Conservation (phyloP, 2,329 filamentous ascomycete species). For the Parastagonospora nodorum region DNA sequence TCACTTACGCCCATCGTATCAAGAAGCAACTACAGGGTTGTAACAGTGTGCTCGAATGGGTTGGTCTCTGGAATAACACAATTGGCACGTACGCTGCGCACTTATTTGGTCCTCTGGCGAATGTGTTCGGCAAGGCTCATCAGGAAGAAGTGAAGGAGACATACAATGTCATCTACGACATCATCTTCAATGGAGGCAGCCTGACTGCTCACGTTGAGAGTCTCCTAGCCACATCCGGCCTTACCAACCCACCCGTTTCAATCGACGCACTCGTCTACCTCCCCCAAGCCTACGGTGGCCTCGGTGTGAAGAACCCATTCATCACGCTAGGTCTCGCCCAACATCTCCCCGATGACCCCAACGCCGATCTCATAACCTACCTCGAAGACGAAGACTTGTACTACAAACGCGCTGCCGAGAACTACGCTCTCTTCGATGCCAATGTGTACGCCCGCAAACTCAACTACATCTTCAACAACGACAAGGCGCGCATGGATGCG, state of each 20-base stretch:
- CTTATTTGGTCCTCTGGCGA: slow-evolving; percentile 34
- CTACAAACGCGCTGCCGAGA: slow-evolving; percentile 18
- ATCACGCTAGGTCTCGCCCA: slow-evolving; percentile 24
- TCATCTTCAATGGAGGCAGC: slow-evolving; percentile 23
- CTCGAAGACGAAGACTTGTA: slow-evolving; percentile 22
- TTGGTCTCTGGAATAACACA: slow-evolving; percentile 33
- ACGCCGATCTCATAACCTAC: slow-evolving; percentile 11
- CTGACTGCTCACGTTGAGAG: slow-evolving; percentile 25
- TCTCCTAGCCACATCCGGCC: slow-evolving; percentile 17
- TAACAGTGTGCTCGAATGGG: slow-evolving; percentile 30
- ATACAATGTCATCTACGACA: slow-evolving; percentile 28
- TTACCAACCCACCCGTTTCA: slow-evolving; percentile 2
- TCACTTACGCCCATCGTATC: slow-evolving; percentile 18
- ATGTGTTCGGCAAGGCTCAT: slow-evolving; percentile 32
- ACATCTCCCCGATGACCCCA: slow-evolving; percentile 10
- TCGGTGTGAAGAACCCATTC: slow-evolving; percentile 38
- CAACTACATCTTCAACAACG: slow-evolving; percentile 17
- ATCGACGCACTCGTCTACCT: slow-evolving; percentile 37
- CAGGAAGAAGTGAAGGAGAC: slow-evolving; percentile 25
- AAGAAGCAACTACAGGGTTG: slow-evolving; percentile 27
- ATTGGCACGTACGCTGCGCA: slow-evolving; percentile 30
- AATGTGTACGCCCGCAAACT: slow-evolving; percentile 16
- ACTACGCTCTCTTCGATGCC: slow-evolving; percentile 14
- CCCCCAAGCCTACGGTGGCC: slow-evolving; percentile 31
- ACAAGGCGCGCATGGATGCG: slow-evolving; percentile 10